These are phyloP conservation scores for Vinca minor DNA, from an alignment of 257 asterid genomes.

Conservation along the genomic window DNA sequence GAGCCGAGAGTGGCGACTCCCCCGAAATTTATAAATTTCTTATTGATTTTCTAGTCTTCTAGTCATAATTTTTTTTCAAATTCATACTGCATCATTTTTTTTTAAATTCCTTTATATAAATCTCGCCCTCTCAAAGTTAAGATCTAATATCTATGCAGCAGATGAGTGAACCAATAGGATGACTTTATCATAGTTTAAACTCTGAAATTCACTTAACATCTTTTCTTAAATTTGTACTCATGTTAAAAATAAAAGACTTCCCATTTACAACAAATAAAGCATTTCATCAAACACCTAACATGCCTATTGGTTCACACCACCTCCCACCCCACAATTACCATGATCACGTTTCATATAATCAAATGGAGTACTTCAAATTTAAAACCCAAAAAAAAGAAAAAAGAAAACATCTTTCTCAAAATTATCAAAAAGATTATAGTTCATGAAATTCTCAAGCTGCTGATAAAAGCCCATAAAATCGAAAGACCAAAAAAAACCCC, in stretches of 20 bases:
- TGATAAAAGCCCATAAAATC: background rate
- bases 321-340: background rate
- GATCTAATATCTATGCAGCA: no score
- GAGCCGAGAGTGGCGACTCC: no score
- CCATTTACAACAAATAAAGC: background rate
- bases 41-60: no score
- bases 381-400: background rate
- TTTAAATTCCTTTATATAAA: no score
- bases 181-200: background rate
- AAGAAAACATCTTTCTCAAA: background rate
- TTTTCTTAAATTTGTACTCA: background rate
- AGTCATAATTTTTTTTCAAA: no score
- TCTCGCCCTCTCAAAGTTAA: no score
- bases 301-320: background rate
- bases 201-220: background rate
- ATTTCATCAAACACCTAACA: conserved; percentile 8
- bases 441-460: background rate
- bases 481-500: background rate
- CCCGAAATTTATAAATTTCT: no score
- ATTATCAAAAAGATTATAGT: background rate
- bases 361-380: no score
- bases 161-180: background rate
- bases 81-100: no score
- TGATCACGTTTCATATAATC: background rate
- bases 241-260: background rate